Conservation (phyloP, 495 filamentous ascomycete genomes). For the Daldinia bambusicola region DNA sequence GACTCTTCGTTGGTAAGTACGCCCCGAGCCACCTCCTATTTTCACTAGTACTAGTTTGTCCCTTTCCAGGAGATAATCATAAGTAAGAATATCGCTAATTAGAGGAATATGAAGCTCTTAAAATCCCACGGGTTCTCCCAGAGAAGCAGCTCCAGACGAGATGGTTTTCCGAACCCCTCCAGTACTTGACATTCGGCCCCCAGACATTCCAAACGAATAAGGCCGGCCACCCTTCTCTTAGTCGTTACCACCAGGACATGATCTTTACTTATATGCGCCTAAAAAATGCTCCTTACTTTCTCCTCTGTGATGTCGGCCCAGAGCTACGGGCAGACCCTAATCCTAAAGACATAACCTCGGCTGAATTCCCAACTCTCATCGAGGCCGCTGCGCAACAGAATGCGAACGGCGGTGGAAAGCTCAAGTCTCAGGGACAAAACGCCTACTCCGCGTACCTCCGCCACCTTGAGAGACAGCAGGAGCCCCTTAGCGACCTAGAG, state of each 20-base stretch:
- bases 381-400: slow-evolving; percentile 64
- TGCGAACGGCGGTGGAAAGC: slow-evolving; percentile 41
- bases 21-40: not conserved
- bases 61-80: not conserved
- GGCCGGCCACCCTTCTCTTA: slow-evolving; percentile 84
- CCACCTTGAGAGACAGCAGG: slow-evolving; percentile 85
- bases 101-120: slow-evolving; percentile 66
- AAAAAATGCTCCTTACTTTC: slow-evolving; percentile 79
- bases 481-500: slow-evolving; percentile 63
- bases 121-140: slow-evolving; percentile 82
- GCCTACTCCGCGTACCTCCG: slow-evolving; percentile 82
- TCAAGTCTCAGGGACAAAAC: slow-evolving; percentile 46
- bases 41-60: not conserved
- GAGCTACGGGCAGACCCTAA: slow-evolving; percentile 43
- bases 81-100: slow-evolving; percentile 9
- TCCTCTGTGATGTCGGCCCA: slow-evolving; percentile 82
- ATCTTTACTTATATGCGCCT: slow-evolving; percentile 87
- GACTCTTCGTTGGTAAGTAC: slow-evolving; percentile 86
- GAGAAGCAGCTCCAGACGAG: slow-evolving; percentile 76
- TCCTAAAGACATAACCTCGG: slow-evolving; percentile 50
- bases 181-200: slow-evolving; percentile 75
- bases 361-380: slow-evolving; percentile 72
- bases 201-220: slow-evolving; percentile 79
- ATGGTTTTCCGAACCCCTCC: slow-evolving; percentile 95
- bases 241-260: slow-evolving; percentile 78